Percentiles rank a stretch among this genome's conserved stretches.
Evolutionary conservation across 192 early-diverging fungal genomes (phyloP).

Genomic region (Coemansia sp.): DNA sequence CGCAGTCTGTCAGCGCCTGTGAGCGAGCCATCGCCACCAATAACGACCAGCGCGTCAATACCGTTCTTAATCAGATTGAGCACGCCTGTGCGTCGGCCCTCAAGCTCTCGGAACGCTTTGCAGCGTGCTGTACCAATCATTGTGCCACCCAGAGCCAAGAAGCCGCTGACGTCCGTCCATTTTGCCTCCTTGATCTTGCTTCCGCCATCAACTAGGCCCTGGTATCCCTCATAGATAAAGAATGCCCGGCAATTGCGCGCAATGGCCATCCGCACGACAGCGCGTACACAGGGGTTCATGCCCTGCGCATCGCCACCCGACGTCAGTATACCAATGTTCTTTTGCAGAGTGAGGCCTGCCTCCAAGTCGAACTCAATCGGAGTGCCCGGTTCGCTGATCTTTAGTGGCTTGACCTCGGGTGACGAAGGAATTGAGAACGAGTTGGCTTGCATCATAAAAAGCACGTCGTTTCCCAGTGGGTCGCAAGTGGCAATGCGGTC

Average conservation of each 20-base stretch:
- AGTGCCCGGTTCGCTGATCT: background rate
- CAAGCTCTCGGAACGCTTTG: slow-evolving; percentile 75
- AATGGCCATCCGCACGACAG: slow-evolving; percentile 85
- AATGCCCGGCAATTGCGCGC: slow-evolving; percentile 78
- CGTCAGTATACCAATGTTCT: slow-evolving; percentile 91
- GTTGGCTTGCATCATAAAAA: slow-evolving; percentile 63
- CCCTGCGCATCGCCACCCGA: slow-evolving; percentile 95
- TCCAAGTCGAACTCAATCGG: slow-evolving; percentile 2
- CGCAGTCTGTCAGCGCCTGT: slow-evolving; percentile 93
- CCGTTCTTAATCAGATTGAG: slow-evolving; percentile 85
- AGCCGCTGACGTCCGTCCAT: slow-evolving; percentile 92
- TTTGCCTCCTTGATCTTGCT: slow-evolving; percentile 74
- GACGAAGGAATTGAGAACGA: slow-evolving; percentile 53
- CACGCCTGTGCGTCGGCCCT: slow-evolving; percentile 79
- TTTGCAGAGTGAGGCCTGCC: slow-evolving; percentile 21
- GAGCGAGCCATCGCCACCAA: slow-evolving; percentile 95
- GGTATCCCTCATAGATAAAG: slow-evolving; percentile 94
- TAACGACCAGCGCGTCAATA: slow-evolving; percentile 92
- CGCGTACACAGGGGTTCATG: slow-evolving; percentile 95
- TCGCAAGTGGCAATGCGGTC: slow-evolving; percentile 60
- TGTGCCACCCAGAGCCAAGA: slow-evolving; percentile 84
- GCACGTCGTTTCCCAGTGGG: slow-evolving; percentile 77
- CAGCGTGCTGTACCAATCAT: slow-evolving; percentile 93
- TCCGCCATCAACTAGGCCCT: slow-evolving; percentile 93
- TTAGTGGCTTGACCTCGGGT: slow-evolving; percentile 21